phyloP scores from a whole-genome alignment of 2,329 filamentous ascomycete species.

The Xylariaceae sp. region DNA sequence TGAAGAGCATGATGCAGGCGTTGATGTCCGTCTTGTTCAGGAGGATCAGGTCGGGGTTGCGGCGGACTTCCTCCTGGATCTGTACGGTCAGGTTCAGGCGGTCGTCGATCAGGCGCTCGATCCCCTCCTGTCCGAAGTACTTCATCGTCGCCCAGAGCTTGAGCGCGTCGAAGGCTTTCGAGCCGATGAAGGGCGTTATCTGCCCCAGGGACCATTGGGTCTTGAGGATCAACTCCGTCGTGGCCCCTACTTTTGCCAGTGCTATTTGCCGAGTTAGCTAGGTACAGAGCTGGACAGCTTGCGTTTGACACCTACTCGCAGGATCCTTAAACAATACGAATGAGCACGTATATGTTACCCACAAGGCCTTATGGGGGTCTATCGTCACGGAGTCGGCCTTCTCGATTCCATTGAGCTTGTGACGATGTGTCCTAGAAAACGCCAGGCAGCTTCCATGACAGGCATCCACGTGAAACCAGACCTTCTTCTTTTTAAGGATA shows the following conservation, averaged over 20 bases:
- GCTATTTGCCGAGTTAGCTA: background rate
- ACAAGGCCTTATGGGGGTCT: slow-evolving; percentile 2
- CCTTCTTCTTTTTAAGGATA: background rate
- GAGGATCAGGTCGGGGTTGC: background rate
- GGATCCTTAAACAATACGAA: background rate
- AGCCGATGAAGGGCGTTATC: background rate
- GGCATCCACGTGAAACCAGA: slow-evolving; percentile 1
- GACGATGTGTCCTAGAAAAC: background rate
- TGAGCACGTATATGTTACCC: background rate
- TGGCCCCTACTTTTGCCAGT: background rate
- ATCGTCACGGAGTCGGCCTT: slow-evolving; percentile 1
- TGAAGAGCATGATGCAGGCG: background rate
- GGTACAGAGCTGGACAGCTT: too few relatives aligned
- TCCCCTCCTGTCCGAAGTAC: background rate
- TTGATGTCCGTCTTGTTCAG: background rate
- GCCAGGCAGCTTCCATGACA: background rate
- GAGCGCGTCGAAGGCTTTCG: background rate
- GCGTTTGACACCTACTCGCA: background rate
- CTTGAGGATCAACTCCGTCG: background rate
- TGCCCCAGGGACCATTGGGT: background rate
- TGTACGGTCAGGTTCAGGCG: background rate
- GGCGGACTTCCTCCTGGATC: background rate
- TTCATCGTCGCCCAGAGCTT: background rate
- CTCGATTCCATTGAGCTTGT: background rate
- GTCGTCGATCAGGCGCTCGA: background rate